Evolutionary conservation across 2,329 filamentous ascomycete genomes (phyloP).

Genomic region (Epichloe gansuensis): DNA sequence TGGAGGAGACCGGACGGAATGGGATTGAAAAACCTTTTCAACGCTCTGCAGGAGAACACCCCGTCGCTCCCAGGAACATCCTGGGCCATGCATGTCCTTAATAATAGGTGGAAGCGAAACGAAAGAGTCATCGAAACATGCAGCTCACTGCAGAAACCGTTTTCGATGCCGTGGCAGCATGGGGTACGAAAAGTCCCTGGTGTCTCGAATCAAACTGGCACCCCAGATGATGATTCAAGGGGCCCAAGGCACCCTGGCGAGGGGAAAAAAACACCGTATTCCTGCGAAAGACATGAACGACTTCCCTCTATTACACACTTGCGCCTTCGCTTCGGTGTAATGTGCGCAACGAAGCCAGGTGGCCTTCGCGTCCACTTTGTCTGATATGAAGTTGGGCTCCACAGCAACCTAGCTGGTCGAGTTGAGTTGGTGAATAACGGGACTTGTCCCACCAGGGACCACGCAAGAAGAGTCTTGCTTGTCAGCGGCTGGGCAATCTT

Average conservation of each 20-base stretch:
- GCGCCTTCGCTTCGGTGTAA: background rate
- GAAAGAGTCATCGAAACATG: background rate
- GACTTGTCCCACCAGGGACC: background rate
- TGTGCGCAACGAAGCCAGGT: background rate
- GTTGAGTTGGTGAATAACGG: background rate
- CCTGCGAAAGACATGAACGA: background rate
- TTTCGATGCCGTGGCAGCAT: background rate
- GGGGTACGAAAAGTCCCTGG: background rate
- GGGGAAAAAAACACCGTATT: background rate
- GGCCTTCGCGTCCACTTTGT: background rate
- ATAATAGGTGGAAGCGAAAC: no score
- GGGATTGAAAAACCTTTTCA: no score
- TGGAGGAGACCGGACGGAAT: no score
- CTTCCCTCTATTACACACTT: no score
- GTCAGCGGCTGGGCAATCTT: background rate
- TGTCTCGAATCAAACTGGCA: background rate
- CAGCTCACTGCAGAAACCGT: background rate
- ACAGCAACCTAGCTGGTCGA: background rate
- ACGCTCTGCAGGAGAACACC: no score
- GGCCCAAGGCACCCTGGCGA: background rate
- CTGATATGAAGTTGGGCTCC: background rate
- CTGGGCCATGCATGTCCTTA: background rate
- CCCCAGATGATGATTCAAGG: background rate
- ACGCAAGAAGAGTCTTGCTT: background rate
- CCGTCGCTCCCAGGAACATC: background rate